Conservation (phyloP, 768 basidiomycete genomes). For the Kwoniella dejecticola region DNA sequence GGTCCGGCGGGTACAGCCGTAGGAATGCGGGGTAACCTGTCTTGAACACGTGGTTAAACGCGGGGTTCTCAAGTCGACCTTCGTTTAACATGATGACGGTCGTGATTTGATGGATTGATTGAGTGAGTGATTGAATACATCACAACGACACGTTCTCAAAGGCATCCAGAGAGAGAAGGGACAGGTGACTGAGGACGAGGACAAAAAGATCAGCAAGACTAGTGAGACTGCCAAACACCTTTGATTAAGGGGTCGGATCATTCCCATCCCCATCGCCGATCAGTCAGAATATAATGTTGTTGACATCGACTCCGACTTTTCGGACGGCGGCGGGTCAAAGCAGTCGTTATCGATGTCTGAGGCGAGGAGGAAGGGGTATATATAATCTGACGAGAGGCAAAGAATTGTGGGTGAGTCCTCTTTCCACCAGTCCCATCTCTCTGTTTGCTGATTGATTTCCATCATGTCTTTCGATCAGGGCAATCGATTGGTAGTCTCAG, state of each 20-base stretch:
- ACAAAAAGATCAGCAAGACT: too few relatives aligned
- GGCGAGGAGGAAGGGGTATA: not conserved
- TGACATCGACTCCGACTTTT: not conserved
- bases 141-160: too few relatives aligned
- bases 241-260: not conserved
- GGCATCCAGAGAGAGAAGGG: too few relatives aligned
- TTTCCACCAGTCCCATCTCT: not conserved
- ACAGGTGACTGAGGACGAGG: too few relatives aligned
- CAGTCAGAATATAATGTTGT: too few relatives aligned
- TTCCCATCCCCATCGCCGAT: not conserved
- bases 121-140: too few relatives aligned
- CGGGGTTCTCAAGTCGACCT: not conserved
- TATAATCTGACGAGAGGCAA: constrained; percentile 10
- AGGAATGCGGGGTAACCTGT: constrained; percentile 6
- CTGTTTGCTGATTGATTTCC: not conserved
- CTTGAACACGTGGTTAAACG: constrained; percentile 7
- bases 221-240: too few relatives aligned
- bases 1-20: constrained; percentile 1
- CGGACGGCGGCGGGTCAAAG: not conserved
- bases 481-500: constrained; percentile 38
- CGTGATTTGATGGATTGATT: too few relatives aligned
- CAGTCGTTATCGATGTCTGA: not conserved
- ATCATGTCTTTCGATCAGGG: constrained; percentile 6
- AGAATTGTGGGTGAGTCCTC: constrained; percentile 4
- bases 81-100: too few relatives aligned